Evolutionary conservation across 1,284 basidiomycete species (phyloP).

Genomic region (Rhodotorula sp.): DNA sequence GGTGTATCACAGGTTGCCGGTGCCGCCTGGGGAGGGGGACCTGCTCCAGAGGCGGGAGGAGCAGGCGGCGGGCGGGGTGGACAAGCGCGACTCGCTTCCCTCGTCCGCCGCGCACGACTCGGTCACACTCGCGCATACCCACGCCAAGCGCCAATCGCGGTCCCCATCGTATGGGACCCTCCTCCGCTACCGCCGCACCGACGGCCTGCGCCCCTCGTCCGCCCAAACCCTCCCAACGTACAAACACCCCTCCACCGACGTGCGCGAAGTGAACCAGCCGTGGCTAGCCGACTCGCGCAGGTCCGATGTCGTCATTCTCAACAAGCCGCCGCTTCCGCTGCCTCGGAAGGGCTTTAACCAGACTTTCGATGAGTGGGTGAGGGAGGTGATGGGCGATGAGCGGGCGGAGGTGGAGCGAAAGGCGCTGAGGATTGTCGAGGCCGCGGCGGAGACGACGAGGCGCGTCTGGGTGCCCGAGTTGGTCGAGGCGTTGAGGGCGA

Average conservation of each 20-base stretch:
- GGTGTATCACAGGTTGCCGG: slow-evolving; percentile 39
- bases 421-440: slow-evolving; percentile 25
- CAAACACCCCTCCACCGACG: slow-evolving; percentile 38
- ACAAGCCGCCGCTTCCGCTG: slow-evolving; percentile 43
- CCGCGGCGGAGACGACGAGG: slow-evolving; percentile 28
- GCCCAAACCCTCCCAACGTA: slow-evolving; percentile 32
- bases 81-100: not conserved
- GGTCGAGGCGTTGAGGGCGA: slow-evolving; percentile 38
- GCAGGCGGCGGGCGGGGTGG: not conserved
- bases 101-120: not conserved
- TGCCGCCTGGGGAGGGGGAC: slow-evolving; percentile 15
- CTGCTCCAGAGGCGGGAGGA: not conserved
- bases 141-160: not conserved
- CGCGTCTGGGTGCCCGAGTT: slow-evolving; percentile 45
- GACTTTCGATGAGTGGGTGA: slow-evolving; percentile 19
- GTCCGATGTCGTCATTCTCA: slow-evolving; percentile 44
- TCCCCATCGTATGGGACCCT: slow-evolving; percentile 40
- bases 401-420: not conserved
- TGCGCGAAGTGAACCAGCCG: slow-evolving; percentile 46
- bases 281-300: slow-evolving; percentile 42
- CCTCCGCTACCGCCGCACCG: slow-evolving; percentile 45
- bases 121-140: not conserved
- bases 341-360: slow-evolving; percentile 30
- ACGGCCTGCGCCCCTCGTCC: slow-evolving; percentile 38
- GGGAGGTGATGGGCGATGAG: slow-evolving; percentile 3